Base-by-base conservation (phyloP, 192 early-diverging fungal species). In the Oehlia diaphana region DNA sequence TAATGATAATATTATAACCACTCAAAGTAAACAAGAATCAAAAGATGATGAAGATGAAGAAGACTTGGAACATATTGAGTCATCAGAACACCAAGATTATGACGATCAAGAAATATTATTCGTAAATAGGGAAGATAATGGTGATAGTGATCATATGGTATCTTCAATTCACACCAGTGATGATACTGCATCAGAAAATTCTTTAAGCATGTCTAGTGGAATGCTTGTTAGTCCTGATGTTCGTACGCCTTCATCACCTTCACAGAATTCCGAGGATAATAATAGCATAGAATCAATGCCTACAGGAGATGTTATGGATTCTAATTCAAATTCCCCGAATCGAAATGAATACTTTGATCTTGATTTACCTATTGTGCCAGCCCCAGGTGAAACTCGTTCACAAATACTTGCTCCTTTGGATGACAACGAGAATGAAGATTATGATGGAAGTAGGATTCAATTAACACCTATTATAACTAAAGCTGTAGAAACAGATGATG, bases 71-170 rank as follows among this genome's bases (percentile, higher is more conserved):
- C 53, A 58, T 58, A 58, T 58, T 1, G 53, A 58, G 21, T 47
- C 44, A 47, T 58, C 5, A 58, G 53, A 58, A 21, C 16, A 21
- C 4, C 53, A 19, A 58, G 76, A 69, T 69, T 9, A 69, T 39
- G 35, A 39, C 14, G 67, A 69, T 37, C 67, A 31, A 69, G 28
- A 33, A n/a, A 2, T 69, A 2, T 69, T 39, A 69, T 69, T 69
- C 9, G 26, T 72, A 72, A n/a, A 44, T 72, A 13, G 47, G 42
- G 71, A 72, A 50, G 70, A 72, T 64, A 28, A 64, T 64, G 63
- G 26, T 49, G 70, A 72, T 47, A 72, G 70, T 53, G 70, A 50
- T 72, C 3, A 50, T 47, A 49, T 72, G 70, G 70, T 72, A 21
- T 72, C 70, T 50, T 72, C 70, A 13, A 49, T 72, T 23, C 19